A percentile compares a stretch with the other conserved stretches of the same genome.
Evolutionary conservation across 2,329 filamentous ascomycete species (phyloP).

Genomic region (Epichloe typhina): DNA sequence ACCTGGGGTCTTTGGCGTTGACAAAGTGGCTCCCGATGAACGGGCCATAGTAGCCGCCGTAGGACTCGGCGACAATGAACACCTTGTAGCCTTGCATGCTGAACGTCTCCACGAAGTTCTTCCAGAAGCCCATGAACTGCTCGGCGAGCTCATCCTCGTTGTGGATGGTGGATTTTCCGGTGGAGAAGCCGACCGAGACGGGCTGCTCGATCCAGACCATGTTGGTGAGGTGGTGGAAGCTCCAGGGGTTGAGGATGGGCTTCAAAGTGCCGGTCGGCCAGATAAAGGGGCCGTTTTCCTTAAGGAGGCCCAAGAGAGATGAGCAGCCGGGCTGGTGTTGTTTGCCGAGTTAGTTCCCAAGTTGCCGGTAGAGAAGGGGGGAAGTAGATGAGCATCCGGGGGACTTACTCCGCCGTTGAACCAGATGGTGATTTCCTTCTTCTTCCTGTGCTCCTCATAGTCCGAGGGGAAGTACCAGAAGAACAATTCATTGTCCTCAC

Average conservation of each 20-base stretch:
- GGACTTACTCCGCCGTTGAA: conserved; percentile 37
- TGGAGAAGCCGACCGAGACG: conserved; percentile 53
- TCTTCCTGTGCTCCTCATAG: conserved; percentile 26
- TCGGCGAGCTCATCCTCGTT: conserved; percentile 53
- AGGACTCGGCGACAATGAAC: conserved; percentile 60
- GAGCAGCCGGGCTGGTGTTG: conserved; percentile 33
- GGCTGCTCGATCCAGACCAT: conserved; percentile 65
- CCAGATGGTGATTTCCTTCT: conserved; percentile 51
- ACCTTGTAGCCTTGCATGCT: conserved; percentile 53
- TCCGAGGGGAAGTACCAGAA: conserved; percentile 56
- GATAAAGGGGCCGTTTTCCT: conserved; percentile 63
- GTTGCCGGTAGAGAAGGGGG: no score
- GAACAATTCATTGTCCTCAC: conserved; percentile 41
- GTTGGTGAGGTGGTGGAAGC: conserved; percentile 37
- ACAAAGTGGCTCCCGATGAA: conserved; percentile 65
- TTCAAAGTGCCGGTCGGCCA: conserved; percentile 58
- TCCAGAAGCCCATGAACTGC: conserved; percentile 69
- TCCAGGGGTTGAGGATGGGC: conserved; percentile 53
- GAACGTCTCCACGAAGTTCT: conserved; percentile 63
- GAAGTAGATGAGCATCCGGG: no score
- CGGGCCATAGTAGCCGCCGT: conserved; percentile 54
- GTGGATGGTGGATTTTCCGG: conserved; percentile 49
- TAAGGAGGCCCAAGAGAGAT: conserved; percentile 55
- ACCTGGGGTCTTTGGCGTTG: conserved; percentile 47
- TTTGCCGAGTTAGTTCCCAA: no score